Evolutionary conservation across 257 asterid species (phyloP).

Genomic region (Striga asiatica): DNA sequence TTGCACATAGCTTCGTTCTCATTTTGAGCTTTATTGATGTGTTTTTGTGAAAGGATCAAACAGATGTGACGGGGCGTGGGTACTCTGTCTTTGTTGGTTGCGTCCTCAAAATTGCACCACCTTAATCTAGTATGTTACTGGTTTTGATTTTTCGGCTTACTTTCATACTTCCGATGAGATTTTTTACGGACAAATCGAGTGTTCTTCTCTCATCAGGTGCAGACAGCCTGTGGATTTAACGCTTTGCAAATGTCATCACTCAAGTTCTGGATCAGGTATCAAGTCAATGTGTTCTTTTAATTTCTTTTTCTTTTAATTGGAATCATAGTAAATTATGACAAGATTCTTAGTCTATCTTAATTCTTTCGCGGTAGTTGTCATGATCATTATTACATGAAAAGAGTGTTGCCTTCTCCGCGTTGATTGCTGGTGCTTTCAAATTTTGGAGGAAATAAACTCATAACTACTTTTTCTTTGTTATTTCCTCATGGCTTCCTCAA

Average conservation of each 20-base stretch:
- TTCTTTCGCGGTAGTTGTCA: background rate
- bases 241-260: conserved; percentile 31
- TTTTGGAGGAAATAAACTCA: background rate
- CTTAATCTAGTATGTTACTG: conserved; percentile 34
- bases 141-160: background rate
- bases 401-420: background rate
- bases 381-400: background rate
- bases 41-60: conserved; percentile 2
- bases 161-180: background rate
- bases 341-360: background rate
- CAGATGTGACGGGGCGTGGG: conserved; percentile 78
- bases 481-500: too few species aligned
- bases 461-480: too few species aligned
- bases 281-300: conserved; percentile 4
- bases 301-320: background rate
- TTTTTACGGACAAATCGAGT: too few species aligned
- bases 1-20: too few species aligned
- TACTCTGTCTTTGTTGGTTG: conserved; percentile 37
- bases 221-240: conserved; percentile 37
- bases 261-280: conserved; percentile 46
- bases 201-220: conserved; percentile 15
- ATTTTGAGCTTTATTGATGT: background rate
- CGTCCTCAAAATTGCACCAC: conserved; percentile 32
- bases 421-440: background rate
- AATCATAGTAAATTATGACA: background rate